Evolutionary conservation across 129 eudicot species (phyloP).

Genomic region (Logfia minima): DNA sequence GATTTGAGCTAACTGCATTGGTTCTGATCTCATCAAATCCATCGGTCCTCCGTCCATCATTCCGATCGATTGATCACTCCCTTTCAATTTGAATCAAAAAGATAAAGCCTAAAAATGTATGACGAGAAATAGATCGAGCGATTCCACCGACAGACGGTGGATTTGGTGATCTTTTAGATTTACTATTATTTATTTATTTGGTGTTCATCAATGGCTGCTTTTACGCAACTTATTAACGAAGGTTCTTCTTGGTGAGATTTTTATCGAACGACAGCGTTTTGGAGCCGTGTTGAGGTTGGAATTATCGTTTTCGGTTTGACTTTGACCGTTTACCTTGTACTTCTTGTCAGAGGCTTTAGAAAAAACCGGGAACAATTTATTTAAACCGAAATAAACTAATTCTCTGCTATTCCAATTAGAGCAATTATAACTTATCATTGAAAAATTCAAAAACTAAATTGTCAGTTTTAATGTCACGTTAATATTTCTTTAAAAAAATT

Average conservation of each 20-base stretch:
- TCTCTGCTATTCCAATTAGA: no score
- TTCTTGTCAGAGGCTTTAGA: no score
- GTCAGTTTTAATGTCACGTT: no score
- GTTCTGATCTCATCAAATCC: slow-evolving; percentile 88
- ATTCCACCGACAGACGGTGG: slow-evolving; percentile 41
- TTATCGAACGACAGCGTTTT: no score
- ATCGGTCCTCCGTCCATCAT: slow-evolving; percentile 50
- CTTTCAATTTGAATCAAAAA: neutral
- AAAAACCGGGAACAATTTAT: no score
- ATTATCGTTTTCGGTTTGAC: neutral
- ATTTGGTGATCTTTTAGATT: slow-evolving; percentile 29
- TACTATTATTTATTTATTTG: neutral
- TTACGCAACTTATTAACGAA: slow-evolving; percentile 32
- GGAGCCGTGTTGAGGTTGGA: neutral
- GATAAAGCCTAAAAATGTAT: neutral
- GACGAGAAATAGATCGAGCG: slow-evolving; percentile 22
- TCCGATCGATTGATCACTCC: slow-evolving; percentile 15
- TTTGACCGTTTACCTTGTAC: neutral
- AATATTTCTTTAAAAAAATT: no score
- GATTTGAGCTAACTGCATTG: slow-evolving; percentile 83
- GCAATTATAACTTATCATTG: no score
- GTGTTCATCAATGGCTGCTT: slow-evolving; percentile 28
- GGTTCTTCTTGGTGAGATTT: slow-evolving; percentile 2
- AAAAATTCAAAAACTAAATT: no score
- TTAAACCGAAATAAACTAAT: no score